Base-by-base conservation (phyloP, 2,329 filamentous ascomycete genomes). In the Cadophora sp. region DNA sequence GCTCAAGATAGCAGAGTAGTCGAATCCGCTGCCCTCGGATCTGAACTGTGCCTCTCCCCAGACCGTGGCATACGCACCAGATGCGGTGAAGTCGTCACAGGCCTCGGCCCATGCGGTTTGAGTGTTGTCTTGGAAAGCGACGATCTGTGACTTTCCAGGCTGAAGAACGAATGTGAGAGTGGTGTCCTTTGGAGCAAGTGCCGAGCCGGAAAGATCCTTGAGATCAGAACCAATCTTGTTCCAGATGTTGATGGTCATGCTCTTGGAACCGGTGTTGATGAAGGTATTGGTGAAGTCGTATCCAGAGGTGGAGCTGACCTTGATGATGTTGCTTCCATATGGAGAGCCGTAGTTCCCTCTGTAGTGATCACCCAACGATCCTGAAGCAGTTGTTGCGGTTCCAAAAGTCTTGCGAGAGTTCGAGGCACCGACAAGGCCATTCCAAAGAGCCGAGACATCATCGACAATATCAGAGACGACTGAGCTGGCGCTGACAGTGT, bases 1-100 rank as follows among this genome's bases (percentile, higher is more conserved):
- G 70, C 76, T 78, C 66, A 73, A 69, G 67, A 78, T 78, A 40
- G 75, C 75, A 8, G 76, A 78, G 26, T 77, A 64, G 56, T 78
- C 74, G 19, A 74, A 77, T 67, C 76, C 76, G 48, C 66, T 72
- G 12, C 76, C 76, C 27, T 66, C 68, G 16, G 46, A 51, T 9
- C 65, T n/a, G 55, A 75, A 76, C 65, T 76, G 74, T 9, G 51
- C 68, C 69, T 78, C 76, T 12, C 73, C 74, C 73, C 73, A 78
- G 11, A 71, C 74, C 8, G 71, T 75, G 1, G 66, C 72, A 24
- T 70, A 78, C 1, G 67, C 69, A 43, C 76, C 75, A 11, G 73
- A 74, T 3, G 26, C 50, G 4, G 70, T 65, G 7, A 68, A 62
- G 14, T 60, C 53, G 12, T 60, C 53, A 22, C 12, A 51, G 31